Evolutionary conservation across 164 flowering plant genomes (phyloP), one percentile per base, ranked within the genome.

Genomic region (Vitis labrusca): DNA sequence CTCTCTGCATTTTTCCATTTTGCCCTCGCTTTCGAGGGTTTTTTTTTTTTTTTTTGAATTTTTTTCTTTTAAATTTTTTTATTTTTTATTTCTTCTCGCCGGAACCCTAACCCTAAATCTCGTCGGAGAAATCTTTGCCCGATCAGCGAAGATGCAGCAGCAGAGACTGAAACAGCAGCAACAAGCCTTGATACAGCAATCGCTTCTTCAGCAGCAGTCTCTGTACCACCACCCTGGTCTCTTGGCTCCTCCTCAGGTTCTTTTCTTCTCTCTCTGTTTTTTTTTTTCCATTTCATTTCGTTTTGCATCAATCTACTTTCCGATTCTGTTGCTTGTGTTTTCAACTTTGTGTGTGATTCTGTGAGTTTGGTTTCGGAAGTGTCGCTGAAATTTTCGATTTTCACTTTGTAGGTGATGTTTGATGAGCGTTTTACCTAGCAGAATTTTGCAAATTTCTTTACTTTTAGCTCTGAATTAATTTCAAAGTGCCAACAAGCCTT

Each of bases 151-250:
- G 75, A 71, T 71, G 75, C 69, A 70, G 59, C 77, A 70, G 48
- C 78, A 78, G 74, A 65, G 75, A 66, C 70, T 66, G 10, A 56
- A 19, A 72, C 92, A 86, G 59, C 88, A 87, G 55, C 92, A 88
- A 58, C 87, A 85, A 70, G 88, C 86, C 27, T 65, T 90, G 76
- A 84, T 87, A 88, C 91, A 89, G 74, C 93, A 89, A 67, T 85
- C 87, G 59, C 83, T 85, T 55, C 84, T 85, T 29, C 94, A 89
- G 73, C 94, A 86, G 12, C 88, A 84, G 63, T 75, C 88, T 14
- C 78, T 84, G 44, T 37, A 37, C 70, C 82, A 82, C 65, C 88
- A 84, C 67, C 88, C 88, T 13, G 88, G 85, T 57, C 80, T 84
- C 52, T 49, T 84, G 17, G 88, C 85, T 66, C 84, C 85, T 64